These are phyloP conservation scores for Solanum chaucha DNA, from an alignment of 257 asterid species.

Conservation along the genomic window DNA sequence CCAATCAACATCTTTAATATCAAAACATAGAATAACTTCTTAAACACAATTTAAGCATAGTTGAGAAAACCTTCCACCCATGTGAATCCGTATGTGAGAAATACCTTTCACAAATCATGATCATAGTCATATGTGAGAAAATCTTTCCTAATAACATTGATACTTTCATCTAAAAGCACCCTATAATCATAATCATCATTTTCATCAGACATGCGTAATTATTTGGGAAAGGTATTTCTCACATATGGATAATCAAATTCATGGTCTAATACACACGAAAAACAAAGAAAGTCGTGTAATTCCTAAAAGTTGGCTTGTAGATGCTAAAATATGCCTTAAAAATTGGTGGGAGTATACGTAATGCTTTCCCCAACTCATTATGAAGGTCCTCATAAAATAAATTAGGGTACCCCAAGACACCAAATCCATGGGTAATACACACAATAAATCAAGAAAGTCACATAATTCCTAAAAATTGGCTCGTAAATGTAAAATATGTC, in stretches of 20 bases:
- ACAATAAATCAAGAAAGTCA: neutral
- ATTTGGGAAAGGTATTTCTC: neutral
- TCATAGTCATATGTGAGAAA: neutral
- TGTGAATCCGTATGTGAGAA: neutral
- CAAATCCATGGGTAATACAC: neutral
- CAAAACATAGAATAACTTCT: neutral
- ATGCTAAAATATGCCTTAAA: too few relatives aligned
- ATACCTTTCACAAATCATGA: too few relatives aligned
- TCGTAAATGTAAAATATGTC: too few relatives aligned
- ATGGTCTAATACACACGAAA: neutral
- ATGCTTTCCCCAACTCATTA: too few relatives aligned
- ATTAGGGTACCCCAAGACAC: rapidly evolving
- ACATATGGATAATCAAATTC: neutral
- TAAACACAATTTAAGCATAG: neutral
- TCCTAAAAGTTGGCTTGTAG: rapidly evolving
- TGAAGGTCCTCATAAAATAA: neutral
- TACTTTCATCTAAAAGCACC: neutral
- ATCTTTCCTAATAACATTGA: neutral
- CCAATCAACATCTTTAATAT: neutral
- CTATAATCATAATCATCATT: neutral
- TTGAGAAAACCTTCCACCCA: neutral
- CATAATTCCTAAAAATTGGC: neutral
- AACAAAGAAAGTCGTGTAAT: too few relatives aligned
- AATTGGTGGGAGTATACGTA: too few relatives aligned
- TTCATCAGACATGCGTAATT: neutral